Evolutionary conservation across 345 rosid genomes (phyloP).

Genomic region (Lagerstroemia speciosa): DNA sequence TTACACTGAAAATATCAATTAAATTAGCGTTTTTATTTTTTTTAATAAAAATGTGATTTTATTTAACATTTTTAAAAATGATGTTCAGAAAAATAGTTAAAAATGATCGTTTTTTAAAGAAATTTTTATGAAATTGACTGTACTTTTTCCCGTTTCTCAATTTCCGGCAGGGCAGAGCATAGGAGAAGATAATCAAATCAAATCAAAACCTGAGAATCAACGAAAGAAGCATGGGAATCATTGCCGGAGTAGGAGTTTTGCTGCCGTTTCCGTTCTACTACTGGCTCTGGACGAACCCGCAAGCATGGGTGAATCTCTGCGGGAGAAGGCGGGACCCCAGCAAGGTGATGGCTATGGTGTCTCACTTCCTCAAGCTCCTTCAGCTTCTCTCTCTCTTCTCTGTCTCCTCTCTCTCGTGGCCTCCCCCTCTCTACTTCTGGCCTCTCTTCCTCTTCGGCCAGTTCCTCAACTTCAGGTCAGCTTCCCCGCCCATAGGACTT

Average conservation of each 20-base stretch:
- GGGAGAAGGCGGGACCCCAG: constrained; percentile 67
- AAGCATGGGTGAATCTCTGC: constrained; percentile 69
- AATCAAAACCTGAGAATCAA: too few species aligned
- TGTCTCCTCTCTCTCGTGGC: constrained; percentile 69
- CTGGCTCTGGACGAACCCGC: constrained; percentile 71
- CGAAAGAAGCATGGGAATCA: constrained; percentile 51
- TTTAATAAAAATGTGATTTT: too few species aligned
- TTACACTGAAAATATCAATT: too few species aligned
- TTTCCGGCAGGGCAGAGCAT: too few species aligned
- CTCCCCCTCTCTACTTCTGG: constrained; percentile 83
- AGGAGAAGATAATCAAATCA: too few species aligned
- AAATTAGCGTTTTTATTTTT: too few species aligned
- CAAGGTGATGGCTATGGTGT: constrained; percentile 58
- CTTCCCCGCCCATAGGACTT: background rate
- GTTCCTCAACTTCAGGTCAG: constrained; percentile 86
- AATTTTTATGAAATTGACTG: too few species aligned
- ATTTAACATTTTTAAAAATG: too few species aligned
- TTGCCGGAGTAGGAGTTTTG: constrained; percentile 56
- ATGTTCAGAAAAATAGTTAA: too few species aligned
- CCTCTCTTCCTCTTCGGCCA: constrained; percentile 80
- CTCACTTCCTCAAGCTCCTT: constrained; percentile 62
- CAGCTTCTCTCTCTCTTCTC: constrained; percentile 67
- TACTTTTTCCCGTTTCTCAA: too few species aligned
- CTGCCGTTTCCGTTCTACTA: constrained; percentile 81
- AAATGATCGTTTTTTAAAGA: too few species aligned